phyloP scores from a whole-genome alignment of 306 rosid species.

The Pterocarpus macrocarpus region DNA sequence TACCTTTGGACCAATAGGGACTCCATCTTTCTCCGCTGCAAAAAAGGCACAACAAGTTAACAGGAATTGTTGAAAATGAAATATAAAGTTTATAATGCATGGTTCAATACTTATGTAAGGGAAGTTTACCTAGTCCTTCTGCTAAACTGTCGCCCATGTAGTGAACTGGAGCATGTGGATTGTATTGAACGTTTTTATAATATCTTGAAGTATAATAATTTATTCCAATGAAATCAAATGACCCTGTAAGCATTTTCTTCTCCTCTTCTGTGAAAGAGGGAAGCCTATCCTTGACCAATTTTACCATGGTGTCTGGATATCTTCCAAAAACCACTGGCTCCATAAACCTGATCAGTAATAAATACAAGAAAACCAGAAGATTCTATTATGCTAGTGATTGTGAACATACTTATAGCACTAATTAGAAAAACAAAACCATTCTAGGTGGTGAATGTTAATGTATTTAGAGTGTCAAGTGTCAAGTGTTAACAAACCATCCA shows the following conservation, averaged over 20 bases:
- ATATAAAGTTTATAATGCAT: background rate
- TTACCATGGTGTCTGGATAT: slow-evolving; percentile 27
- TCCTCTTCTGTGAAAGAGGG: slow-evolving; percentile 28
- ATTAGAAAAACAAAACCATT: background rate
- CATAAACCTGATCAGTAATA: slow-evolving; percentile 15
- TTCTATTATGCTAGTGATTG: background rate
- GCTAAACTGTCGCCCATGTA: background rate
- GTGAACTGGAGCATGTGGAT: slow-evolving; percentile 16
- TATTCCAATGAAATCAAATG: slow-evolving; percentile 52
- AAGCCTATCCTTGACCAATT: slow-evolving; percentile 2
- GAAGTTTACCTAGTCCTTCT: background rate
- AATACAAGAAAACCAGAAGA: background rate
- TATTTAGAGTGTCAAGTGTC: background rate
- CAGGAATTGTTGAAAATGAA: background rate
- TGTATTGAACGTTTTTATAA: background rate
- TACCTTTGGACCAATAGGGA: slow-evolving; percentile 44
- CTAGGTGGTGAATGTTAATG: background rate
- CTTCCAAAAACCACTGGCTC: slow-evolving; percentile 44
- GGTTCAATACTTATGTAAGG: background rate
- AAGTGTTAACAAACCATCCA: background rate
- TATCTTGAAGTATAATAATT: slow-evolving; percentile 50
- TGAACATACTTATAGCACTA: background rate
- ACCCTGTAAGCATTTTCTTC: slow-evolving; percentile 34
- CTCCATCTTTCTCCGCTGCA: slow-evolving; percentile 32
- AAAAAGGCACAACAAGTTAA: background rate